Conservation (phyloP, 2,329 filamentous ascomycete species). For the Nectriaceae sp. region DNA sequence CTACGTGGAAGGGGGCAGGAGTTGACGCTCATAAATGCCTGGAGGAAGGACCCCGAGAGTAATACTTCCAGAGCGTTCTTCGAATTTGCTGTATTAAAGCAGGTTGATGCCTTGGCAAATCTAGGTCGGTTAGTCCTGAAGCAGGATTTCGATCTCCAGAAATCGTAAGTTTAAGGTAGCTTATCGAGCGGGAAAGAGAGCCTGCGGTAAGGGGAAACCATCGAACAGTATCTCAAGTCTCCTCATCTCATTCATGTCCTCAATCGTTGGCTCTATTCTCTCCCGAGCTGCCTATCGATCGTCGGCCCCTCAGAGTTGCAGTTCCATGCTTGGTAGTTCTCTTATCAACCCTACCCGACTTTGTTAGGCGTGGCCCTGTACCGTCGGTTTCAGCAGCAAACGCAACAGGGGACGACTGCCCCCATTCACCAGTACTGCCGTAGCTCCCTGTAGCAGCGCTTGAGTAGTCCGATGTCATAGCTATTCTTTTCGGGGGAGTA, state of each 20-base stretch:
- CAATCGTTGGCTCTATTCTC: not conserved
- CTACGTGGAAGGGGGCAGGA: constrained; percentile 49
- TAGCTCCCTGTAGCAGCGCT: constrained; percentile 9
- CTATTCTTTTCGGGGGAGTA: constrained; percentile 25
- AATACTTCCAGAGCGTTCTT: constrained; percentile 49
- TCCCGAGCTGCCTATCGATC: not conserved
- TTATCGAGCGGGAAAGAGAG: no score
- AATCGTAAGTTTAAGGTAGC: not conserved
- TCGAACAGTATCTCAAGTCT: not conserved
- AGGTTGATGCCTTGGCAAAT: constrained; percentile 47
- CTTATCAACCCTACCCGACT: not conserved
- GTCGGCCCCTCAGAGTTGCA: not conserved
- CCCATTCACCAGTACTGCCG: constrained; percentile 8
- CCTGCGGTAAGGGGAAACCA: no score
- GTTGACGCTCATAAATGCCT: constrained; percentile 44
- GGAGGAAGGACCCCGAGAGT: constrained; percentile 43
- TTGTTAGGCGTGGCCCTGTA: not conserved
- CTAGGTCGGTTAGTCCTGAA: constrained; percentile 48
- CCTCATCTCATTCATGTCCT: not conserved
- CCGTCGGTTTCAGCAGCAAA: not conserved
- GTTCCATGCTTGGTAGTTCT: not conserved
- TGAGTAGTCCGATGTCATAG: constrained; percentile 25
- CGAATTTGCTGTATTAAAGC: constrained; percentile 48
- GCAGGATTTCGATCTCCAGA: constrained; percentile 37
- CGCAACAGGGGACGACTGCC: constrained; percentile 18